Evolutionary conservation across 2,329 filamentous ascomycete species (phyloP).

Genomic region (Dryadomyces sulphureus): DNA sequence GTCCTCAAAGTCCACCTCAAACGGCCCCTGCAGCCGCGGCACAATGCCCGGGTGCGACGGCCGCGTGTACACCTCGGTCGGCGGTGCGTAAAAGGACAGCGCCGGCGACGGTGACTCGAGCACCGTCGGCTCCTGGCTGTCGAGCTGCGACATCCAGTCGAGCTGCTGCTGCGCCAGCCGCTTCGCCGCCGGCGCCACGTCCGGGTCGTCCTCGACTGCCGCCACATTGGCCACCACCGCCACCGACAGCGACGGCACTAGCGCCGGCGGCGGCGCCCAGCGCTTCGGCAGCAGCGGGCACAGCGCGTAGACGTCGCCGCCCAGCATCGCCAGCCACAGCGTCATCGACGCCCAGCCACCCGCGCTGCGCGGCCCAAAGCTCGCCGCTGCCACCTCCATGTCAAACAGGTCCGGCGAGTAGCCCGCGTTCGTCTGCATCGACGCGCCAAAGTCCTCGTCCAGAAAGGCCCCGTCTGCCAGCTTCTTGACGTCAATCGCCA

Average conservation of each 20-base stretch:
- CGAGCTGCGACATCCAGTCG: conserved; percentile 52
- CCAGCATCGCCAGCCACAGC: conserved; percentile 88
- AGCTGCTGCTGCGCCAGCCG: conserved; percentile 48
- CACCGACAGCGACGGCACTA: conserved; percentile 70
- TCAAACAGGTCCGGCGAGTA: conserved; percentile 85
- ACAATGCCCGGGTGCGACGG: conserved; percentile 41
- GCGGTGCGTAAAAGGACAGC: conserved; percentile 24
- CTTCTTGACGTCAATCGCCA: conserved; percentile 80
- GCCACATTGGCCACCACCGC: conserved; percentile 64
- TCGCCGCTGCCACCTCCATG: conserved; percentile 85
- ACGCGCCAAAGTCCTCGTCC: conserved; percentile 72
- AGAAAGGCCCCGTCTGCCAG: conserved; percentile 69
- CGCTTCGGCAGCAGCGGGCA: conserved; percentile 78
- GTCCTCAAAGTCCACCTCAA: conserved; percentile 40
- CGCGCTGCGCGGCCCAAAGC: conserved; percentile 50
- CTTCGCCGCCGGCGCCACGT: conserved; percentile 35
- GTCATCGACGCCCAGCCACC: conserved; percentile 96
- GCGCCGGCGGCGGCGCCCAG: conserved; percentile 64
- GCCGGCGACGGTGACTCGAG: conserved; percentile 21
- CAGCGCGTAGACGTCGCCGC: conserved; percentile 84
- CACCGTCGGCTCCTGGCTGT: conserved; percentile 45
- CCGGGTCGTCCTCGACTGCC: conserved; percentile 43
- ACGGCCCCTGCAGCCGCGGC: conserved; percentile 48
- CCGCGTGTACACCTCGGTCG: conserved; percentile 39
- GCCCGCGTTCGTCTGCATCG: conserved; percentile 58